These are phyloP conservation scores for Coemansia sp. DNA, from an alignment of 192 early-diverging fungal genomes.

Conservation along the genomic window DNA sequence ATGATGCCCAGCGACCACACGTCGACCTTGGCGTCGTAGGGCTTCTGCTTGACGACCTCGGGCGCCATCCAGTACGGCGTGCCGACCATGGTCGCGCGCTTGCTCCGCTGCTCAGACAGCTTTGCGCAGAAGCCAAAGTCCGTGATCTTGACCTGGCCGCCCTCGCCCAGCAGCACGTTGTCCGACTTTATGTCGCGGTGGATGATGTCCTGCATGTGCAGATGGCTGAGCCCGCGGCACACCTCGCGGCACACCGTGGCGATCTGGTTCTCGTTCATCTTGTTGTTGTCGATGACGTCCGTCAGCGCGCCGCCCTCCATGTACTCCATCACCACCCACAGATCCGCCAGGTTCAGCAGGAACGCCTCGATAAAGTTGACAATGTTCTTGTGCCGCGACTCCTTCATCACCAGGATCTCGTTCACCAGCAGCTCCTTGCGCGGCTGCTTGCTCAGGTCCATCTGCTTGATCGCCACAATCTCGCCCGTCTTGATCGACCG, in stretches of 20 bases:
- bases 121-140: constrained; percentile 97
- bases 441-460: constrained; percentile 83
- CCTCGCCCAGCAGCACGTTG: constrained; percentile 79
- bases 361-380: constrained; percentile 96
- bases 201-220: constrained; percentile 82
- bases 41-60: constrained; percentile 80
- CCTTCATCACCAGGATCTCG: constrained; percentile 93
- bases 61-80: constrained; percentile 92
- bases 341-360: constrained; percentile 74
- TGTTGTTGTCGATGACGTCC: constrained; percentile 94
- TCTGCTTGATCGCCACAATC: constrained; percentile 92
- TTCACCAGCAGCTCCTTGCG: constrained; percentile 90
- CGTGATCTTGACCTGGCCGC: constrained; percentile 84
- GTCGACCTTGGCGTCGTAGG: constrained; percentile 77
- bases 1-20: constrained; percentile 95
- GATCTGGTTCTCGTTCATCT: constrained; percentile 91
- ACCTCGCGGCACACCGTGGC: constrained; percentile 88
- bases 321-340: constrained; percentile 99
- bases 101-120: constrained; percentile 77
- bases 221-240: constrained; percentile 73
- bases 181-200: constrained; percentile 91
- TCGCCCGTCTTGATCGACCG: constrained; percentile 66
- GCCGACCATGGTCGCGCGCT: constrained; percentile 85
- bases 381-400: constrained; percentile 91
- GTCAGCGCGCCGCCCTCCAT: constrained; percentile 99